Conservation (phyloP, 176 grass and related monocot genomes). For the Aegilops umbellulata region DNA sequence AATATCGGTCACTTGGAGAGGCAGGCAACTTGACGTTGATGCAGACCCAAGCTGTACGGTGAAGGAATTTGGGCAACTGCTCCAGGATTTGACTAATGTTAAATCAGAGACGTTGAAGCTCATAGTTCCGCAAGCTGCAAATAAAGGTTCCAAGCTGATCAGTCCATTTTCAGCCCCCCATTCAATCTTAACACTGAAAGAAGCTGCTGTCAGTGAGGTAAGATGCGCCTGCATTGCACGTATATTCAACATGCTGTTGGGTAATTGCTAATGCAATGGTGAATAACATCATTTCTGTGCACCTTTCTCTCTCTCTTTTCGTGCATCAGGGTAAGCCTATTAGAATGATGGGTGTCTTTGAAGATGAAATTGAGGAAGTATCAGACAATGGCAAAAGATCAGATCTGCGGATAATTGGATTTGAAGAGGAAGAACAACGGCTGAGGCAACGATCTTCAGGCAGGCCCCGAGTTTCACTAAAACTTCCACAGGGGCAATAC, state of each 20-base stretch:
- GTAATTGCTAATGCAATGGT: constrained; percentile 2
- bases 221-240: not conserved
- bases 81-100: constrained; percentile 83
- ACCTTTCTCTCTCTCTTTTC: not conserved
- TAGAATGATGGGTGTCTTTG: constrained; percentile 91
- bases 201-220: constrained; percentile 68
- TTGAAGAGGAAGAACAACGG: constrained; percentile 87
- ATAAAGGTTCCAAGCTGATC: constrained; percentile 81
- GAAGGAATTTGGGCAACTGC: constrained; percentile 72
- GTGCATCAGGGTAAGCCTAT: constrained; percentile 63
- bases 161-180: constrained; percentile 53
- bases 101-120: constrained; percentile 85
- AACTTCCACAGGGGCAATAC: constrained; percentile 82
- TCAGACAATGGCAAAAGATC: constrained; percentile 65
- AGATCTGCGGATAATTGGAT: constrained; percentile 80
- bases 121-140: constrained; percentile 66
- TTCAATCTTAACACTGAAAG: constrained; percentile 67
- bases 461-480: constrained; percentile 51
- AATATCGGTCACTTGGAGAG: constrained; percentile 81
- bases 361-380: constrained; percentile 90
- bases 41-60: constrained; percentile 65
- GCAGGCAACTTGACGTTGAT: constrained; percentile 63
- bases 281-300: constrained; percentile 22
- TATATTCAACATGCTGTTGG: not conserved
- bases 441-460: constrained; percentile 54